Conservation (phyloP, 2,329 filamentous ascomycete genomes). For the Fusarium pseudocircinatum region DNA sequence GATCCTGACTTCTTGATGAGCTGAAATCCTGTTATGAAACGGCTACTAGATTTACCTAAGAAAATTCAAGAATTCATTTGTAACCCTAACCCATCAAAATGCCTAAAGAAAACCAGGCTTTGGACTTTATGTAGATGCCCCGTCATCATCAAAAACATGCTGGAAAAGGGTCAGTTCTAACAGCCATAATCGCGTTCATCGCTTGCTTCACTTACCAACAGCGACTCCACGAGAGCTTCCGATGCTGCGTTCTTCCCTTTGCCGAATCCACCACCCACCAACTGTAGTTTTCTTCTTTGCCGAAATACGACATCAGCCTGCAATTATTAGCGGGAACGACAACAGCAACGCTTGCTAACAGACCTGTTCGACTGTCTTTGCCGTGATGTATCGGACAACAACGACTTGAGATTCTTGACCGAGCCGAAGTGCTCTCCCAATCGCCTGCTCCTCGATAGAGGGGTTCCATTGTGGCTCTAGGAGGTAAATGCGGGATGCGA, state of each 20-base stretch:
- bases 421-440: not conserved
- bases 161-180: not conserved
- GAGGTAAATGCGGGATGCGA: not conserved
- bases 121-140: not conserved
- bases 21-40: too few species aligned
- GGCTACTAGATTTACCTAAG: too few species aligned
- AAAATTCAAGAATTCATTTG: too few species aligned
- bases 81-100: too few species aligned
- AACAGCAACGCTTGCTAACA: rapidly evolving
- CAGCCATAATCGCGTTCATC: rapidly evolving
- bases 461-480: not conserved
- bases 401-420: not conserved
- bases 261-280: not conserved
- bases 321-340: rapidly evolving
- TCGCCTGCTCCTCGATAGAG: not conserved
- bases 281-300: not conserved
- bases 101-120: too few species aligned
- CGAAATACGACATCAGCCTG: not conserved
- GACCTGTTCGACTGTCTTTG: not conserved
- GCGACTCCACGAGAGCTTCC: not conserved
- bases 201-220: rapidly evolving
- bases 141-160: not conserved
- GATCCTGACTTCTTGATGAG: too few species aligned
- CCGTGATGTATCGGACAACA: not conserved
- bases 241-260: not conserved